phyloP scores from a whole-genome alignment of 2,329 filamentous ascomycete species.

The Claviceps monticola region DNA sequence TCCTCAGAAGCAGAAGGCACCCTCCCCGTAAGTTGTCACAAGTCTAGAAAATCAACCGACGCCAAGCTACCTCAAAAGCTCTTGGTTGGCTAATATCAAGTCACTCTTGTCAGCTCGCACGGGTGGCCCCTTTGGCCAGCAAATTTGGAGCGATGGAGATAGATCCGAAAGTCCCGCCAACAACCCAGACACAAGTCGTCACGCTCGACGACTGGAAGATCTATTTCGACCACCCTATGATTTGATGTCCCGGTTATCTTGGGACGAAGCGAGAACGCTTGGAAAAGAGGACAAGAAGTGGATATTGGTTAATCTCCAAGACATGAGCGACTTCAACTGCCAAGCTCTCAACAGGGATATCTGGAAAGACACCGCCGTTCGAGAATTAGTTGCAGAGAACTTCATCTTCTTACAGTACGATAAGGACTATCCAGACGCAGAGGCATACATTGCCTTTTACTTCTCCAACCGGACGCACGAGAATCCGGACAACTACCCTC shows the following conservation, averaged over 20 bases:
- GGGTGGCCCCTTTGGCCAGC: constrained; percentile 24
- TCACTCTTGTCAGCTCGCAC: constrained; percentile 5
- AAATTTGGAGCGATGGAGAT: constrained; percentile 22
- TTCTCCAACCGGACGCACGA: constrained; percentile 58
- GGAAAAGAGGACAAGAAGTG: constrained; percentile 86
- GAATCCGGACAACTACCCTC: constrained; percentile 79
- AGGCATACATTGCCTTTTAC: constrained; percentile 83
- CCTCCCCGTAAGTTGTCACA: constrained; percentile 16
- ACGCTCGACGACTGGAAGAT: constrained; percentile 71
- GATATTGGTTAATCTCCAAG: constrained; percentile 91
- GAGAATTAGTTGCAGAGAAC: constrained; percentile 72
- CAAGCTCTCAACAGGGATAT: constrained; percentile 88
- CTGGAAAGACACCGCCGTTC: constrained; percentile 77
- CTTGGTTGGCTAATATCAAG: background rate
- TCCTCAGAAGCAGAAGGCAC: constrained; percentile 38
- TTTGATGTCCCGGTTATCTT: constrained; percentile 65
- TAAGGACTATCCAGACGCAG: constrained; percentile 66
- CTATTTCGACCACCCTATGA: constrained; percentile 89
- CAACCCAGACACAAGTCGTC: constrained; percentile 38
- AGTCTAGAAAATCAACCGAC: background rate
- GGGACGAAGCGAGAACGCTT: constrained; percentile 70
- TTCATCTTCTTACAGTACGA: constrained; percentile 94
- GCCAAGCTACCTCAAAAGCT: too few species aligned
- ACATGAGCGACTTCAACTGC: constrained; percentile 85
- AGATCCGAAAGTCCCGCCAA: constrained; percentile 10